phyloP scores from a whole-genome alignment of 148 eudicot genomes.

The Limonium bicolor region DNA sequence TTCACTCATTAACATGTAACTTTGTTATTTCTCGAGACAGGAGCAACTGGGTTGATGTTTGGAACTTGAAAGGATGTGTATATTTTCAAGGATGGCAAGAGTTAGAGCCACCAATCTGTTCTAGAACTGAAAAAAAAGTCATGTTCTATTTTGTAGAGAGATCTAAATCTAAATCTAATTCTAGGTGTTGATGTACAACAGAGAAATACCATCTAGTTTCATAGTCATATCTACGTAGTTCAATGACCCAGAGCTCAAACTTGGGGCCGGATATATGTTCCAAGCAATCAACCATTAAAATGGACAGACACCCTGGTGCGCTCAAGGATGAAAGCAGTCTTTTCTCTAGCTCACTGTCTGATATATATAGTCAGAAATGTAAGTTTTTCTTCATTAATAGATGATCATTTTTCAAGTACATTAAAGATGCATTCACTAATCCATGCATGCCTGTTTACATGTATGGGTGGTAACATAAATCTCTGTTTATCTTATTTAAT shows the following conservation, averaged over 20 bases:
- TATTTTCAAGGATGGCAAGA: constrained; percentile 29
- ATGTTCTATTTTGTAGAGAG: constrained; percentile 13
- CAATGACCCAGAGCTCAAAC: constrained; percentile 17
- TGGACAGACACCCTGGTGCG: constrained; percentile 16
- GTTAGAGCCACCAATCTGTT: constrained; percentile 17
- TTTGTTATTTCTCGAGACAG: no score
- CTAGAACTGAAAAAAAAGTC: constrained; percentile 21
- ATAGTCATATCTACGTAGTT: no score
- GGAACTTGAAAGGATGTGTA: constrained; percentile 17
- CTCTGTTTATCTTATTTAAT: no score
- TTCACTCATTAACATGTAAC: neutral
- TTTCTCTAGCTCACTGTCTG: constrained; percentile 27
- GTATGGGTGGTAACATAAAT: no score
- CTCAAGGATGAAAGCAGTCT: constrained; percentile 32
- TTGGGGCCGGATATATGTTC: constrained; percentile 15
- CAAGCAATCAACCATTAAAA: constrained; percentile 9
- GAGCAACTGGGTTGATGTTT: constrained; percentile 1
- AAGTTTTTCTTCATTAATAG: constrained; percentile 3
- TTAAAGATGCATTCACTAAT: no score
- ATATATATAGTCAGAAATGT: constrained; percentile 24
- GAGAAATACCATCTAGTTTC: constrained; percentile 12
- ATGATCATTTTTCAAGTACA: neutral
- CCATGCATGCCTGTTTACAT: no score
- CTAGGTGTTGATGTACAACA: constrained; percentile 16
- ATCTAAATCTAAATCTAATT: constrained; percentile 7